These are phyloP conservation scores for Acer campestre DNA, from an alignment of 345 rosid genomes.

Conservation along the genomic window DNA sequence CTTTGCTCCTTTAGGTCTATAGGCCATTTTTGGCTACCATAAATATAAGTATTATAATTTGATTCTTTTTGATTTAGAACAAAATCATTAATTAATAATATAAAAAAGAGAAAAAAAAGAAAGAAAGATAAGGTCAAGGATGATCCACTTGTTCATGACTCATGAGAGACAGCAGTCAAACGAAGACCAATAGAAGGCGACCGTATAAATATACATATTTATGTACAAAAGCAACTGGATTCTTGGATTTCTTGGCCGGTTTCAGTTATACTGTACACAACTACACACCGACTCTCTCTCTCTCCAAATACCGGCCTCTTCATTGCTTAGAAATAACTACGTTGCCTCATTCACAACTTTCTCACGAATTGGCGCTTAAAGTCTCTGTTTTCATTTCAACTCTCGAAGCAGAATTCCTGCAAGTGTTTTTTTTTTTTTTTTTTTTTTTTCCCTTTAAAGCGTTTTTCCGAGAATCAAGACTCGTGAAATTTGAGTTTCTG, in stretches of 20 bases:
- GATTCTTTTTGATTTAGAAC: too few species aligned
- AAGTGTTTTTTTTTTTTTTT: too few species aligned
- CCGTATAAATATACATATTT: not conserved
- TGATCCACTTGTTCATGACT: not conserved
- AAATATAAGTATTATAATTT: too few species aligned
- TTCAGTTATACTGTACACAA: not conserved
- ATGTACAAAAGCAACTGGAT: not conserved
- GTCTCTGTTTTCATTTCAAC: not conserved
- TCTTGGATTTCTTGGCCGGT: not conserved
- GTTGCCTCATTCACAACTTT: not conserved
- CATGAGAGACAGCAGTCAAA: not conserved
- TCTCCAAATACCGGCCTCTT: not conserved
- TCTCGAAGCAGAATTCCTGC: not conserved
- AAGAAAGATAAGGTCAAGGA: not conserved
- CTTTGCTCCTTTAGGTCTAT: too few species aligned
- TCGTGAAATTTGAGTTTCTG: not conserved
- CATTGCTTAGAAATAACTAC: not conserved
- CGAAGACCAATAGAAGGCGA: not conserved
- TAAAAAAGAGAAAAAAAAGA: not conserved
- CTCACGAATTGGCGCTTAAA: not conserved
- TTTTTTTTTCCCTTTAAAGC: too few species aligned
- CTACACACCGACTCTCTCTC: not conserved
- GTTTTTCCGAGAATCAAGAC: not conserved
- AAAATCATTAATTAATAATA: too few species aligned
- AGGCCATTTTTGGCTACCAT: too few species aligned